These are phyloP conservation scores for Aspergillus clavatus DNA, from an alignment of 2,329 filamentous ascomycete genomes.

Conservation along the genomic window DNA sequence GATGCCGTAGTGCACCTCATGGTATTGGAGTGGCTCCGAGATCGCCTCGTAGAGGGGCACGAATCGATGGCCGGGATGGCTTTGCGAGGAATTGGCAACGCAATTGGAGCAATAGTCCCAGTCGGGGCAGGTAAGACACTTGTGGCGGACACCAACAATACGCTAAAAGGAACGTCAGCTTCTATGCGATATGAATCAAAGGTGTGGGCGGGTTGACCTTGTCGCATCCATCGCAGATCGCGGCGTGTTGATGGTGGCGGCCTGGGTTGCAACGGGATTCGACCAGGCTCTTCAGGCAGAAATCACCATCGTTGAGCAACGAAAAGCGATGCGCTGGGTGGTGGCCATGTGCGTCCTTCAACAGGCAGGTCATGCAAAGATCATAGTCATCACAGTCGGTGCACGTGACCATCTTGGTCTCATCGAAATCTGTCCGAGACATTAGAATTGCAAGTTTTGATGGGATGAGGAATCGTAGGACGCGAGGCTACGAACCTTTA, in stretches of 20 bases:
- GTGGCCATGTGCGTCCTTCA: slow-evolving; percentile 74
- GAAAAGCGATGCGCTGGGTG: slow-evolving; percentile 81
- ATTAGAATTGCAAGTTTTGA: slow-evolving; percentile 20
- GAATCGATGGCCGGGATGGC: slow-evolving; percentile 82
- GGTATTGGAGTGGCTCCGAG: slow-evolving; percentile 42
- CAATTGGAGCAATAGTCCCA: slow-evolving; percentile 92
- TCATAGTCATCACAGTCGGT: slow-evolving; percentile 82
- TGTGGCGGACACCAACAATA: slow-evolving; percentile 86
- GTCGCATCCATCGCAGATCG: slow-evolving; percentile 92
- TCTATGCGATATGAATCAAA: no score
- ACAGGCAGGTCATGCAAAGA: slow-evolving; percentile 78
- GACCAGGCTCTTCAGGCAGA: slow-evolving; percentile 57
- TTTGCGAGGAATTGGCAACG: slow-evolving; percentile 58
- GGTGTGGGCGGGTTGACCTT: no score
- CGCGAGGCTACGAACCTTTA: slow-evolving; percentile 43
- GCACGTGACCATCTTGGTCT: slow-evolving; percentile 81
- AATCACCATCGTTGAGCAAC: slow-evolving; percentile 49
- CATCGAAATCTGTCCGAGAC: slow-evolving; percentile 58
- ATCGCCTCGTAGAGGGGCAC: slow-evolving; percentile 75
- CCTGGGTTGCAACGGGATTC: slow-evolving; percentile 69
- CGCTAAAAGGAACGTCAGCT: slow-evolving; percentile 45
- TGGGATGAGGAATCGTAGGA: no score
- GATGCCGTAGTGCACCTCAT: slow-evolving; percentile 70
- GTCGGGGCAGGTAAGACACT: slow-evolving; percentile 94
- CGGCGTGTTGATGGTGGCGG: slow-evolving; percentile 75